These are phyloP conservation scores for Boletus eberwhitei DNA, from an alignment of 768 basidiomycete species.

Conservation along the genomic window DNA sequence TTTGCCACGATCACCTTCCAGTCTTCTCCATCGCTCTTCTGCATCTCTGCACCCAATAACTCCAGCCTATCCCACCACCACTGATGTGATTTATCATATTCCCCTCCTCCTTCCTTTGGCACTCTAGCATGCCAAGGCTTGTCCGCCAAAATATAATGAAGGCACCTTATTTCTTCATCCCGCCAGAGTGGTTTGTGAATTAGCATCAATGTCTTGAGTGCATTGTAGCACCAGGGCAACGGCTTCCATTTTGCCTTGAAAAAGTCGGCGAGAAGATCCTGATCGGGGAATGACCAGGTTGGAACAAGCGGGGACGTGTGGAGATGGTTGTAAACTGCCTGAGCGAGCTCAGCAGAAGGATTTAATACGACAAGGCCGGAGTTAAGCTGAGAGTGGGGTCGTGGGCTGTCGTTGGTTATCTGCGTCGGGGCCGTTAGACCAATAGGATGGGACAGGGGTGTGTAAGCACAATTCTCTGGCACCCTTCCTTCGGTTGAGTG, in stretches of 20 bases:
- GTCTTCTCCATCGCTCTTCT: slow-evolving; percentile 40
- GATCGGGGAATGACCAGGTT: slow-evolving; percentile 80
- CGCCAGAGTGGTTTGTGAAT: slow-evolving; percentile 77
- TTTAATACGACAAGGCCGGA: slow-evolving; percentile 83
- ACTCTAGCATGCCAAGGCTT: slow-evolving; percentile 78
- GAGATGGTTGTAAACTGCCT: slow-evolving; percentile 45
- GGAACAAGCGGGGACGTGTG: slow-evolving; percentile 48
- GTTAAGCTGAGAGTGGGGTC: slow-evolving; percentile 83
- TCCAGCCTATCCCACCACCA: slow-evolving; percentile 84
- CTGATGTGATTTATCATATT: slow-evolving; percentile 52
- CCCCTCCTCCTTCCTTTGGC: slow-evolving; percentile 36
- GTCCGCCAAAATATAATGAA: slow-evolving; percentile 84
- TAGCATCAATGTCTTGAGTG: slow-evolving; percentile 77
- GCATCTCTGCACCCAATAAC: slow-evolving; percentile 40
- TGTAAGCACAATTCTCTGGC: slow-evolving; percentile 89
- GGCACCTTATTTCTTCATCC: slow-evolving; percentile 79
- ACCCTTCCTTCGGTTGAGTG: slow-evolving; percentile 50
- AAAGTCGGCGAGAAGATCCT: slow-evolving; percentile 81
- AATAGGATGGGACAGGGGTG: slow-evolving; percentile 44
- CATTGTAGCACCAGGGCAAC: slow-evolving; percentile 87
- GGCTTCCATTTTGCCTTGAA: slow-evolving; percentile 80
- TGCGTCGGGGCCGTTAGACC: slow-evolving; percentile 45
- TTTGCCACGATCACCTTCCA: slow-evolving; percentile 51
- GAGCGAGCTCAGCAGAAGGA: slow-evolving; percentile 59
- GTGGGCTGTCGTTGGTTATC: slow-evolving; percentile 48